phyloP scores from a whole-genome alignment of 768 basidiomycete genomes.

The Agaricus bisporus region DNA sequence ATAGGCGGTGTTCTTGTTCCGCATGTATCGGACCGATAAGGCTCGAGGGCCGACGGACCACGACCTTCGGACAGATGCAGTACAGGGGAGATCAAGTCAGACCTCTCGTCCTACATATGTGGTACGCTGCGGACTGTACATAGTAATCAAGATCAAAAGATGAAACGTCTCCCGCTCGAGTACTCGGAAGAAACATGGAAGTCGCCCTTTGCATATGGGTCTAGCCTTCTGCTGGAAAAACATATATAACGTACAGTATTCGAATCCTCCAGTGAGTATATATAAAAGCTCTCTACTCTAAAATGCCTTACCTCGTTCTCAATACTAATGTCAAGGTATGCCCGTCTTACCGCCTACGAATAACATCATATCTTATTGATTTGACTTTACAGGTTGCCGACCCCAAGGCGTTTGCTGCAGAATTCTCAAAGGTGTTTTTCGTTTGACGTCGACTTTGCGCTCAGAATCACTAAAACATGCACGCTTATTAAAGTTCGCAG shows the following conservation, averaged over 20 bases:
- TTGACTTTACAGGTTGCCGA: constrained; percentile 24
- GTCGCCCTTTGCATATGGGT: no score
- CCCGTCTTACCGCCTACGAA: background rate
- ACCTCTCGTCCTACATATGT: no score
- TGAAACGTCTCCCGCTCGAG: no score
- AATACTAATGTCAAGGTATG: constrained; percentile 38
- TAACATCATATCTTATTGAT: background rate
- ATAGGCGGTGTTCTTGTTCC: no score
- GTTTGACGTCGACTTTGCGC: background rate
- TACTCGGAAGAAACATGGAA: no score
- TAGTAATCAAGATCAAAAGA: no score
- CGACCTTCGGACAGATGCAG: no score
- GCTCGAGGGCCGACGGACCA: no score
- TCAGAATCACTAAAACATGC: background rate
- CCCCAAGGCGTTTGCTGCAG: constrained; percentile 35
- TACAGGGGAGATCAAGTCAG: no score
- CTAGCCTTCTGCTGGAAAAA: no score
- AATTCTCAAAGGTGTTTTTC: constrained; percentile 49
- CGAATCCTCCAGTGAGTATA: background rate
- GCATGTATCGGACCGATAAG: no score
- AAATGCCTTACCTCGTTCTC: constrained; percentile 38
- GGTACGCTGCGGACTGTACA: no score
- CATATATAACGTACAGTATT: background rate
- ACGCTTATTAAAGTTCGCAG: constrained; percentile 28
- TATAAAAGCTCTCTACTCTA: background rate